Evolutionary conservation across 331 rosid genomes (phyloP), one percentile per base, ranked within the genome.

Genomic region (Telfairia occidentalis): DNA sequence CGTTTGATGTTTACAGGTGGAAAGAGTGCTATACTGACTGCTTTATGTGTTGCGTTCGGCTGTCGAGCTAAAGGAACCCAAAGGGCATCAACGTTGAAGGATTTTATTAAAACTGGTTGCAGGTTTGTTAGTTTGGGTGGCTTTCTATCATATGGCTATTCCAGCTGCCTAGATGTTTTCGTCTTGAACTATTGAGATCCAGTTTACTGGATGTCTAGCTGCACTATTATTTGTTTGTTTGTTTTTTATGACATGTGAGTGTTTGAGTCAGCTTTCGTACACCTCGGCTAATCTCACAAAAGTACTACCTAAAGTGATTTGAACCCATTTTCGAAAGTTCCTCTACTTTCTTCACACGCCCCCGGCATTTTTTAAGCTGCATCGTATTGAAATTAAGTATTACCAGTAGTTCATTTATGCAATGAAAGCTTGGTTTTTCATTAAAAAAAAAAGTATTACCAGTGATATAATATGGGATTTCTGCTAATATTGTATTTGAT

Each of bases 1-100:
- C 40, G 26, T 42, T 83, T 79, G 84, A 46, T 35, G 16, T 73
- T 74, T 77, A 10, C 83, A 94, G 98, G 98, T 79, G 98, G 98
- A 38, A 94, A 90, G 85, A 94, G 98, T 78, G 97, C 97, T 7
- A 83, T 94, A 71, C 78, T 94, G 58, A 86, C 98, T 40, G 97
- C 98, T 42, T 53, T 94, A 57, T 88, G 96, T 71, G 87, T 94
- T 73, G 98, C 98, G 29, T 94, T 94, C 71, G 98, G 98, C 32
- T 86, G 91, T 77, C 92, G 97, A 76, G 96, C 96, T 29, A 90
- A 84, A 84, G 96, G 90, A 38, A 94, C 98, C 63, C 96, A 91
- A 67, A 90, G 97, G 58, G 96, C 92, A 0, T 73, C 96, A 1
- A 82, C 92, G 45, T 78, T 94, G 76, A 94, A 91, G 86, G 96